Evolutionary conservation across 1,139 yeast genomes (phyloP), one percentile per base, ranked within the genome.

Genomic region (Suhomyces terraborum): DNA sequence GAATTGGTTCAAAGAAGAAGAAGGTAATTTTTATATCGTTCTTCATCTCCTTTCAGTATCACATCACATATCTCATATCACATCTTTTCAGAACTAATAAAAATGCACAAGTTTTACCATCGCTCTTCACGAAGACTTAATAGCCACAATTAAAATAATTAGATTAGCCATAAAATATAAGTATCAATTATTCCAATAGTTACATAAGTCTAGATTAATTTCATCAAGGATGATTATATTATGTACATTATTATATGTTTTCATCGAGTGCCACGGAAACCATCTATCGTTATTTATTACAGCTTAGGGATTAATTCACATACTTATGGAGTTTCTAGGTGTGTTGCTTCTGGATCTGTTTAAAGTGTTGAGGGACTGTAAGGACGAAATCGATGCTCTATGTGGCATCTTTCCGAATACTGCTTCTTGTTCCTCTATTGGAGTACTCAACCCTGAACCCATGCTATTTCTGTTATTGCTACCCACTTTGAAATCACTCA

Each of bases 1-100:
- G 93, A 89, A 53, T 65, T 89, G 47, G 97, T 91, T 8, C 88
- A 83, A 55, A 81, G 76, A 55, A 82, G 76, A 55, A 81, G 84
- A 19, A 75, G 73, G 59, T 53, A 45, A 29, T 2, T 23, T 23
- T n/a, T n/a, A n/a, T n/a, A n/a, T n/a, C n/a, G n/a, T n/a, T n/a
- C n/a, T n/a, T n/a, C n/a, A n/a, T n/a, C n/a, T n/a, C n/a, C n/a
- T n/a, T n/a, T n/a, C n/a, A n/a, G n/a, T n/a, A n/a, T n/a, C n/a
- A n/a, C n/a, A n/a, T n/a, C n/a, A n/a, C n/a, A n/a, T n/a, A n/a
- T n/a, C n/a, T n/a, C n/a, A n/a, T n/a, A n/a, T n/a, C n/a, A n/a
- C n/a, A n/a, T n/a, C n/a, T n/a, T n/a, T n/a, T n/a, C n/a, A n/a
- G n/a, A 40, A 41, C 44, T 38, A 32, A 49, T 43, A 28, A 51